Evolutionary conservation across 1,284 basidiomycete genomes (phyloP).

Genomic region (Fomitopsis palustris): DNA sequence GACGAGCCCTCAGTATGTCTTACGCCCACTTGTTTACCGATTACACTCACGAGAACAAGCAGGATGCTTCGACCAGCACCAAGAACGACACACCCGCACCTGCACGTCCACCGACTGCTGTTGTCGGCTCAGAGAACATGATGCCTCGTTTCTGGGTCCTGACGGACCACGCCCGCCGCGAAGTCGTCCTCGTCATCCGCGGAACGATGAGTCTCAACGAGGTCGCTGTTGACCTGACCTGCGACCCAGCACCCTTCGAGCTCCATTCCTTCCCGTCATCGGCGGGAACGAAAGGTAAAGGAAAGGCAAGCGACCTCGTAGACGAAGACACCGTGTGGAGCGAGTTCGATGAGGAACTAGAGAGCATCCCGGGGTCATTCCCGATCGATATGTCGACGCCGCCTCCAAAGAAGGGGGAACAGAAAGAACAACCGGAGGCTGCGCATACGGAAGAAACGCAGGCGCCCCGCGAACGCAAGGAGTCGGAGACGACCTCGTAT

Average conservation of each 20-base stretch:
- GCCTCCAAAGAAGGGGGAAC: constrained; percentile 7
- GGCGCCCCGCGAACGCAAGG: constrained; percentile 19
- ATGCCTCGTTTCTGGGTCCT: constrained; percentile 83
- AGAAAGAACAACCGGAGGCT: constrained; percentile 8
- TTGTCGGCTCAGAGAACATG: constrained; percentile 62
- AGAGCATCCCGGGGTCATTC: constrained; percentile 29
- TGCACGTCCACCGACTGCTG: constrained; percentile 29
- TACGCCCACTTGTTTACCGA: neutral
- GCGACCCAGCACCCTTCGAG: constrained; percentile 65
- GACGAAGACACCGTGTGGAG: constrained; percentile 10
- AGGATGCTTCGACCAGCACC: neutral
- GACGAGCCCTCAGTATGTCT: neutral
- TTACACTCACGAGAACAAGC: neutral
- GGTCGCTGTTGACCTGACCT: constrained; percentile 79
- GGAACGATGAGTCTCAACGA: constrained; percentile 85
- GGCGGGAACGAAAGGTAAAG: neutral
- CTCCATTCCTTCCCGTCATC: constrained; percentile 26
- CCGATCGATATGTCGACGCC: constrained; percentile 27
- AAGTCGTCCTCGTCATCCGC: constrained; percentile 73
- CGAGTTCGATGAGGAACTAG: constrained; percentile 23
- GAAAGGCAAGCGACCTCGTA: neutral
- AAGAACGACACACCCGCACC: constrained; percentile 8
- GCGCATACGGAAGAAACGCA: constrained; percentile 7
- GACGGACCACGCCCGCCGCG: constrained; percentile 66
- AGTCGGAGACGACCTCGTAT: constrained; percentile 28